Evolutionary conservation across 257 asterid species (phyloP).

Genomic region (Solanum peruvianum): DNA sequence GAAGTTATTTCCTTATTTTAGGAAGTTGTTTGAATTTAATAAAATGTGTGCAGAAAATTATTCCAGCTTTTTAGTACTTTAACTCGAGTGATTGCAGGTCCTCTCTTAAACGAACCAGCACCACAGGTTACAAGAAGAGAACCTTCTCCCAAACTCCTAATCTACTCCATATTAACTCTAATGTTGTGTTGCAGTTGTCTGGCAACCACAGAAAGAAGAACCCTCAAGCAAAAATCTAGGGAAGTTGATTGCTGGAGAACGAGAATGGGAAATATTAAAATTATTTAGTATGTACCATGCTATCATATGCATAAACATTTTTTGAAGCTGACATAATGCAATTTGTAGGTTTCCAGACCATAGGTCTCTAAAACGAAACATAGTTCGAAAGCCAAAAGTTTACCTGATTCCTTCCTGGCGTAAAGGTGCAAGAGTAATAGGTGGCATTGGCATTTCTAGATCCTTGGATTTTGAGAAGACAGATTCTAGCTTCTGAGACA

Average conservation of each 20-base stretch:
- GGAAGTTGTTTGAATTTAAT: not conserved
- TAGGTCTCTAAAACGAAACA: not conserved
- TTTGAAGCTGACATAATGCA: not conserved
- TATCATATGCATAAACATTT: not conserved
- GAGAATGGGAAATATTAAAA: not conserved
- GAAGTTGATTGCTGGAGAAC: not conserved
- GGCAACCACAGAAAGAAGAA: not conserved
- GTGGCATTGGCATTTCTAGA: conserved; percentile 91
- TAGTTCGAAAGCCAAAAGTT: not conserved
- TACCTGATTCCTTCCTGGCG: conserved; percentile 61
- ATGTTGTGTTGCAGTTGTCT: not conserved
- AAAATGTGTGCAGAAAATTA: not conserved
- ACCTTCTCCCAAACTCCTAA: not conserved
- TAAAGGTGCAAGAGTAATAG: conserved; percentile 77
- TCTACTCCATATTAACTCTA: not conserved
- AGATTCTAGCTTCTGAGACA: conserved; percentile 30
- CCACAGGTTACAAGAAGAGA: not conserved
- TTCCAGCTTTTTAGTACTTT: not conserved
- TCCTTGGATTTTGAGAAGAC: conserved; percentile 40
- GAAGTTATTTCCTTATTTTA: not conserved
- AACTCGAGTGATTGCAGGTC: not conserved
- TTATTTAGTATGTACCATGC: not conserved
- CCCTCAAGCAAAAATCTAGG: not conserved
- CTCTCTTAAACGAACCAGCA: not conserved
- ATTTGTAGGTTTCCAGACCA: not conserved